Evolutionary conservation across 1,284 basidiomycete genomes (phyloP), one percentile per base, ranked within the genome.

Genomic region (Leccinum solheimii): DNA sequence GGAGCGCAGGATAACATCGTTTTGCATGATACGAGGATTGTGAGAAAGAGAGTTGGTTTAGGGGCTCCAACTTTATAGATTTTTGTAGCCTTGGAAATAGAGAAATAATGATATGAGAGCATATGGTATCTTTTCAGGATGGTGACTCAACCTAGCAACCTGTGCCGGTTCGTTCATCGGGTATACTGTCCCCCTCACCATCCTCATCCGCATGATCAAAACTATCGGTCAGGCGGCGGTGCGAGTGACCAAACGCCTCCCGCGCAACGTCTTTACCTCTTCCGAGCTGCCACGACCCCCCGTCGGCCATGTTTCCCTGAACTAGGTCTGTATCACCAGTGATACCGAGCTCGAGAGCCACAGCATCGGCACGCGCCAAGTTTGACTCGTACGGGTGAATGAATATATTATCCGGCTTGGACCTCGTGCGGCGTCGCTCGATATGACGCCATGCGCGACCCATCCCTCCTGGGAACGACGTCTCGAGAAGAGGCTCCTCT

Each of bases 341-440:
- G n/a, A 86, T 61, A 26, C 84, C 85, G 51, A 87, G 73, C 67
- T 85, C 79, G 49, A 82, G 72, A 0, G 84, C 85, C 19, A 74
- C 78, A 6, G 81, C 84, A 63, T 88, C 86, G 5, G 87, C 86
- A 36, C 86, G 83, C 6, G 84, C 84, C 61, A 87, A 66, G 68
- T 87, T 87, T 40, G 85, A 86, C 45, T 86, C 70, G 43, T 71
- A 75, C 1, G 87, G 86, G 66, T 88, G 86, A 56, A 88, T 87
- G 67, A 84, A 83, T 58, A 87, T 83, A 52, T 69, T 71, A 10
- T 82, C 80, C 1, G 86, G 86, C 68, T 86, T 86, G 54, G 83
- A 80, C 69, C 77, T 83, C 16, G 80, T 76, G 56, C 81, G 80
- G 13, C 78, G 75, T 40, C 79, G 78, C 11, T 64, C 27, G 2